Conservation (phyloP, 768 basidiomycete genomes). For the Rhizopogon rudus region DNA sequence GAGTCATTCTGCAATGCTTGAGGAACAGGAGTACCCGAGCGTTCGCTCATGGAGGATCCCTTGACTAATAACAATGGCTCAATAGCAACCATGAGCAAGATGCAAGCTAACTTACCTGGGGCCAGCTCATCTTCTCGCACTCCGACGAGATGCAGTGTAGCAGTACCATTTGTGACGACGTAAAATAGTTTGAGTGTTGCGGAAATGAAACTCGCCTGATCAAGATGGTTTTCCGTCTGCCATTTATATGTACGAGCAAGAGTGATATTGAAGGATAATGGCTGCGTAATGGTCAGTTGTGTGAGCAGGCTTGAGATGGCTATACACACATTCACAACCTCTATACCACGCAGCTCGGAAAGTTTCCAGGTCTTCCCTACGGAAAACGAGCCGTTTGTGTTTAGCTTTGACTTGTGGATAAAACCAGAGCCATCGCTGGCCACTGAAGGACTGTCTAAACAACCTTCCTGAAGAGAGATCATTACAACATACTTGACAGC, state of each 20-base stretch:
- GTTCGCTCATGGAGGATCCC: slow-evolving; percentile 15
- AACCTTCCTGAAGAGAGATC: neutral
- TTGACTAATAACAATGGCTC: slow-evolving; percentile 6
- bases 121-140: slow-evolving; percentile 37
- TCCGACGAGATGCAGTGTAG: slow-evolving; percentile 54
- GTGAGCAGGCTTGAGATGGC: slow-evolving; percentile 9
- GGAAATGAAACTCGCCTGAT: slow-evolving; percentile 71
- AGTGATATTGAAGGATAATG: slow-evolving; percentile 70
- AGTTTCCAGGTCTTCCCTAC: slow-evolving; percentile 97
- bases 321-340: slow-evolving; percentile 67
- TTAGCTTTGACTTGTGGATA: slow-evolving; percentile 96
- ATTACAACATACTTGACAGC: slow-evolving; percentile 70
- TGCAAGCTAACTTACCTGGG: slow-evolving; percentile 25
- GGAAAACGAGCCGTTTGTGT: slow-evolving; percentile 90
- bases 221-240: slow-evolving; percentile 71
- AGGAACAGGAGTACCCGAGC: slow-evolving; percentile 6
- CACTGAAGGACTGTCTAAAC: slow-evolving; percentile 35
- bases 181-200: slow-evolving; percentile 61
- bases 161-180: slow-evolving; percentile 36
- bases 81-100: neutral
- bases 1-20: slow-evolving; percentile 12
- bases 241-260: slow-evolving; percentile 88
- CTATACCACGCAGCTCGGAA: slow-evolving; percentile 72
- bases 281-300: slow-evolving; percentile 33
- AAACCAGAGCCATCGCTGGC: slow-evolving; percentile 57